Evolutionary conservation across 768 basidiomycete species (phyloP).

Genomic region (Tylopilus subfusipes): DNA sequence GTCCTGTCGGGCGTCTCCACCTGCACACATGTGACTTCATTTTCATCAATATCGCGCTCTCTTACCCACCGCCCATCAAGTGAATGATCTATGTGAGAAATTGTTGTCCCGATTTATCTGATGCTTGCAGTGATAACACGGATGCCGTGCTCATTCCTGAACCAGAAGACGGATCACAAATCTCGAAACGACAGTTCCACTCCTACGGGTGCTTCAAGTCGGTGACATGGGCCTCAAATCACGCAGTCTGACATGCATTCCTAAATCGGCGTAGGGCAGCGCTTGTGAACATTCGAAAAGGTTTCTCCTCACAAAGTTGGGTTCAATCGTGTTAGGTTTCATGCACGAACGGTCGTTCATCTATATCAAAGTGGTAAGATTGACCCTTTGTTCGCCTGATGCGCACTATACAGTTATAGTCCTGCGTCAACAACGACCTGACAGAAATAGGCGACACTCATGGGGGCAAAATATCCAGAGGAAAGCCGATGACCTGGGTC

Average conservation of each 20-base stretch:
- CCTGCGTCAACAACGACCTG: neutral
- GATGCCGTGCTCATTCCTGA: neutral
- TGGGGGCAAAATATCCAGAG: too few species aligned
- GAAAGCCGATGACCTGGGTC: too few species aligned
- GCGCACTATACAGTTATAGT: neutral
- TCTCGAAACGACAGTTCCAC: too few species aligned
- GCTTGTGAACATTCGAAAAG: neutral
- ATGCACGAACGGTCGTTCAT: too few species aligned
- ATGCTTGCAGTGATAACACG: neutral
- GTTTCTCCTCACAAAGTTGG: neutral
- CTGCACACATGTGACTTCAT: neutral
- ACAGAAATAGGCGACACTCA: too few species aligned
- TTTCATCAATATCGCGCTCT: neutral
- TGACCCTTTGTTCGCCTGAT: neutral
- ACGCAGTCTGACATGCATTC: neutral
- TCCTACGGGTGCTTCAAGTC: too few species aligned
- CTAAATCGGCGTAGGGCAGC: neutral
- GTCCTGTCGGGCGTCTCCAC: neutral
- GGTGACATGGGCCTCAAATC: too few species aligned
- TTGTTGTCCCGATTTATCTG: neutral
- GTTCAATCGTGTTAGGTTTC: neutral
- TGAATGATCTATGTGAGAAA: neutral
- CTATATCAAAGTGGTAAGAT: neutral
- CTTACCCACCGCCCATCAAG: neutral
- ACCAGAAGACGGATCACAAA: neutral